Percentiles rank a stretch among this genome's conserved stretches.
Conservation (phyloP, 1,139 yeast species). For the Nakaseomyces bracarensis region DNA sequence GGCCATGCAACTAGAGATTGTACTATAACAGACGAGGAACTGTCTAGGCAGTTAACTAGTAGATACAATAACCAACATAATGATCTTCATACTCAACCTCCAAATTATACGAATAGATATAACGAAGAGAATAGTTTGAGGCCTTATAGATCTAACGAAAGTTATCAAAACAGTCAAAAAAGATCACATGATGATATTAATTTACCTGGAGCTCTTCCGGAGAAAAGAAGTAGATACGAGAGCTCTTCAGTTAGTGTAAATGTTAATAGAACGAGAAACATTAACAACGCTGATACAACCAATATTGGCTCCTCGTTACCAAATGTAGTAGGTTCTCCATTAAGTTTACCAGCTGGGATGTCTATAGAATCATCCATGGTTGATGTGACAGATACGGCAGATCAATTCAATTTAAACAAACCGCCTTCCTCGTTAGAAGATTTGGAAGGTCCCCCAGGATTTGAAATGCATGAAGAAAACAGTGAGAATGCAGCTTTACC, state of each 20-base stretch:
- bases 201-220: neutral
- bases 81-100: neutral
- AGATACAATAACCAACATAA: neutral
- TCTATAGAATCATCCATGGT: neutral
- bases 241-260: neutral
- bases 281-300: too few relatives aligned
- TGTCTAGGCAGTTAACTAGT: neutral
- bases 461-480: neutral
- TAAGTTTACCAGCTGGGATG: constrained; percentile 10
- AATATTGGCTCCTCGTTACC: neutral
- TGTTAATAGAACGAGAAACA: neutral
- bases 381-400: neutral
- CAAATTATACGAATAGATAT: neutral
- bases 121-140: neutral
- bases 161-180: neutral
- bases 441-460: constrained; percentile 8
- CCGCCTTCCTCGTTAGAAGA: constrained; percentile 10
- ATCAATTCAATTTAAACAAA: neutral
- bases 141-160: neutral
- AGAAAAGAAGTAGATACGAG: neutral
- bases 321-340: constrained; percentile 13
- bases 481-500: neutral
- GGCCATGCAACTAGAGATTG: constrained; percentile 93
- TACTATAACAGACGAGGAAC: constrained; percentile 23
- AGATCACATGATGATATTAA: neutral